A percentile compares a stretch with the other conserved stretches of the same genome.
Conservation (phyloP, 345 rosid genomes). For the Eucalyptus cloeziana region DNA sequence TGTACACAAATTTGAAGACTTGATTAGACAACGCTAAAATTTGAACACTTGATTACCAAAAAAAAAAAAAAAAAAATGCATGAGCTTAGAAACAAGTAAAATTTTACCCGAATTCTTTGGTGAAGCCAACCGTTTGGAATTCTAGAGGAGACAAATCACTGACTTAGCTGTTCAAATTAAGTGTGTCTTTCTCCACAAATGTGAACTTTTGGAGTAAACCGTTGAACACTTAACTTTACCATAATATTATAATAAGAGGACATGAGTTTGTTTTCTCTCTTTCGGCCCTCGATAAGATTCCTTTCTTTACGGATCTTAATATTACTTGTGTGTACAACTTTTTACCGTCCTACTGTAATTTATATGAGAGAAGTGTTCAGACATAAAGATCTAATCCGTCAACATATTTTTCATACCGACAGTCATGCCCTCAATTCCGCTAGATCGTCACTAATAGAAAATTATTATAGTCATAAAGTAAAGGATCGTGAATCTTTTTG, state of each 20-base stretch:
- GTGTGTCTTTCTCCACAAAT: background rate
- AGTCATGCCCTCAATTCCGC: background rate
- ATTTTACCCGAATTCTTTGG: background rate
- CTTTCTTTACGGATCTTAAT: background rate
- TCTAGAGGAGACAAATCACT: background rate
- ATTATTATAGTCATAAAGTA: background rate
- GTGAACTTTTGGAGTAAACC: background rate
- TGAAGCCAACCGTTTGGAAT: background rate
- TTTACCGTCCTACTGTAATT: background rate
- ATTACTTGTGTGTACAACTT: background rate
- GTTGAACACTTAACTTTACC: background rate
- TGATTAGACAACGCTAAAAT: background rate
- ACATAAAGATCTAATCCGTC: background rate
- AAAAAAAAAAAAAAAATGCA: background rate
- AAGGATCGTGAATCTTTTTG: background rate
- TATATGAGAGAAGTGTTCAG: background rate
- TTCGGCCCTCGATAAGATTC: background rate
- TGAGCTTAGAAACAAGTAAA: background rate
- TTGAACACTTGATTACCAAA: background rate
- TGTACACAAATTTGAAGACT: background rate
- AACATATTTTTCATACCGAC: background rate
- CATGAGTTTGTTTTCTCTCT: background rate
- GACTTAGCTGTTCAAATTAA: background rate
- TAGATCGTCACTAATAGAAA: background rate
- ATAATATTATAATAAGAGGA: background rate